Percentiles rank a stretch among this genome's conserved stretches.
These are phyloP conservation scores for Helenozyma baotianmanensis DNA, from an alignment of 805 yeast species.

Conservation along the genomic window DNA sequence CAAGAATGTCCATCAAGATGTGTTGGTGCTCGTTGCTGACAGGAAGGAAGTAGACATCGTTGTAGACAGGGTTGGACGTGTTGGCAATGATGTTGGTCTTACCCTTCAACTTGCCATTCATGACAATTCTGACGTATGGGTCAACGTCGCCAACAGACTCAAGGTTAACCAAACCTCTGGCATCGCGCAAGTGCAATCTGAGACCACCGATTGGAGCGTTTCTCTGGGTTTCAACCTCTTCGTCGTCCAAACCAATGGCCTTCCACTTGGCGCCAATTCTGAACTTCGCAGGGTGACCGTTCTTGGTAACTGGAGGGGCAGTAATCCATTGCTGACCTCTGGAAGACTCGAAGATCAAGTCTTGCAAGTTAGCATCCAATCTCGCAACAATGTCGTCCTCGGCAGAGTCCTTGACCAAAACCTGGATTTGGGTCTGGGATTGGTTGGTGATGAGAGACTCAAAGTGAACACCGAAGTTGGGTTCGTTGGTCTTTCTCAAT, in stretches of 20 bases:
- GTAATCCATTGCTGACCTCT: conserved; percentile 49
- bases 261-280: conserved; percentile 64
- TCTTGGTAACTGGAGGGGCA: conserved; percentile 38
- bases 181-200: conserved; percentile 54
- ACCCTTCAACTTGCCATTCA: conserved; percentile 55
- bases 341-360: conserved; percentile 45
- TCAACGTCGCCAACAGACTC: conserved; percentile 71
- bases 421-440: conserved; percentile 47
- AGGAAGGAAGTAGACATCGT: conserved; percentile 58
- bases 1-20: conserved; percentile 55
- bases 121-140: conserved; percentile 60
- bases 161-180: conserved; percentile 48
- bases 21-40: conserved; percentile 57
- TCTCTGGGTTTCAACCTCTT: conserved; percentile 39
- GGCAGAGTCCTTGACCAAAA: conserved; percentile 59
- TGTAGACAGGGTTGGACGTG: conserved; percentile 53
- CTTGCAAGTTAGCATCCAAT: conserved; percentile 49
- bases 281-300: conserved; percentile 41
- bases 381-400: conserved; percentile 52
- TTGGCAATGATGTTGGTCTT: conserved; percentile 52
- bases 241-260: conserved; percentile 54
- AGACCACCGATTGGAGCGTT: conserved; percentile 65
- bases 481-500: conserved; percentile 65
- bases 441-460: conserved; percentile 63
- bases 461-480: conserved; percentile 61